Conservation (phyloP, 192 early-diverging fungal species). For the Coemansia sp. region DNA sequence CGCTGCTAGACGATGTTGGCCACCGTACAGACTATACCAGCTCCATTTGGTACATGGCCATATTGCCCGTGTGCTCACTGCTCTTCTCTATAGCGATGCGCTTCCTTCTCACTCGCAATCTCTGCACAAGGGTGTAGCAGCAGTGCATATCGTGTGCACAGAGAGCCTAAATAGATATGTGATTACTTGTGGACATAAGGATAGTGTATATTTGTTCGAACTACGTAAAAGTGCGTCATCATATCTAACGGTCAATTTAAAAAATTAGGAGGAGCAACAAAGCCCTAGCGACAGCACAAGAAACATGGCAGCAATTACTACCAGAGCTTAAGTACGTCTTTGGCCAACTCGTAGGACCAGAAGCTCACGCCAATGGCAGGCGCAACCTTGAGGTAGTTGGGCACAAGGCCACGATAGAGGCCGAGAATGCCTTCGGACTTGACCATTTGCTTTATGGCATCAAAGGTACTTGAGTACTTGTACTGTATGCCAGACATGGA, state of each 20-base stretch:
- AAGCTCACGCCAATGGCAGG: conserved; percentile 84
- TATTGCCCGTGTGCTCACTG: conserved; percentile 43
- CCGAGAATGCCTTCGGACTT: conserved; percentile 69
- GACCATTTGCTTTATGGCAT: conserved; percentile 63
- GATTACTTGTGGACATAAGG: no score
- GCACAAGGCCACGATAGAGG: conserved; percentile 74
- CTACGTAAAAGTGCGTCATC: not conserved
- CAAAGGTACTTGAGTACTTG: conserved; percentile 72
- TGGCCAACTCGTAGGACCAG: conserved; percentile 77
- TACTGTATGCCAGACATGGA: conserved; percentile 67
- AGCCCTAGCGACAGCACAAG: not conserved
- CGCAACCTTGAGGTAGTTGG: conserved; percentile 83
- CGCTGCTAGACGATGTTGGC: conserved; percentile 46
- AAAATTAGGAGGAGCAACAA: not conserved
- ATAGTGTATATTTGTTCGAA: not conserved
- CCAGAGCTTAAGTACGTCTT: conserved; percentile 61
- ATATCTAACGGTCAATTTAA: not conserved
- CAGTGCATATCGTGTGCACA: not conserved
- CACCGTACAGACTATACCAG: conserved; percentile 46
- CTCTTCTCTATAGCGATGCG: conserved; percentile 37
- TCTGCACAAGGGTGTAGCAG: conserved; percentile 17
- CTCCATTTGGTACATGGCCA: conserved; percentile 48
- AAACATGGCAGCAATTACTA: conserved; percentile 8
- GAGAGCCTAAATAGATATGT: not conserved
- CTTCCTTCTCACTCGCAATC: conserved; percentile 27